A percentile compares a stretch with the other conserved stretches of the same genome.
Evolutionary conservation across 208 protist genomes (phyloP).

Genomic region (Trypanosoma caninum): DNA sequence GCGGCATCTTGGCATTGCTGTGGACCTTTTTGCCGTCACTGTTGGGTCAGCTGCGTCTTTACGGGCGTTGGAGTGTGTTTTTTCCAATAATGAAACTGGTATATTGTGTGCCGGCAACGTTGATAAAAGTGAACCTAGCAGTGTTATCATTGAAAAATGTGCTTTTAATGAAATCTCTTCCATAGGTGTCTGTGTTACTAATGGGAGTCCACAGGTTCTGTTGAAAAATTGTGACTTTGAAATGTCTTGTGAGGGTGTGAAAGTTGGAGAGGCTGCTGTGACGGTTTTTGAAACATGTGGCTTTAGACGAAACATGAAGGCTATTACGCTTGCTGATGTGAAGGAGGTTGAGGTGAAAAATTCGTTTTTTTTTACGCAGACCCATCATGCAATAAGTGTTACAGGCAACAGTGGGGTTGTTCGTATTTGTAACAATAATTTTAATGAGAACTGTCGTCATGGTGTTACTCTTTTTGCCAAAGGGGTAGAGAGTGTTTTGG

Average conservation of each 20-base stretch:
- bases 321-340: neutral
- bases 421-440: slow-evolving; percentile 15
- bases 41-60: neutral
- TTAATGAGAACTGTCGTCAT: slow-evolving; percentile 4
- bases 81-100: slow-evolving; percentile 12
- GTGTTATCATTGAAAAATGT: slow-evolving; percentile 10
- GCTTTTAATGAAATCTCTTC: slow-evolving; percentile 6
- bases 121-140: neutral
- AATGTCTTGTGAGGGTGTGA: slow-evolving; percentile 11
- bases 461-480: slow-evolving; percentile 12
- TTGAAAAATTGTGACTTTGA: slow-evolving; percentile 10
- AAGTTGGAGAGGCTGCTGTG: neutral
- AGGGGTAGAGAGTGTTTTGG: neutral
- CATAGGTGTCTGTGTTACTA: neutral
- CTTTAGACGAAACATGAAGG: slow-evolving; percentile 16
- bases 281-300: slow-evolving; percentile 5
- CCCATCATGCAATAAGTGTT: slow-evolving; percentile 9
- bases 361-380: slow-evolving; percentile 8
- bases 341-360: slow-evolving; percentile 10
- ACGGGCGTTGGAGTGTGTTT: slow-evolving; percentile 1
- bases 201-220: neutral
- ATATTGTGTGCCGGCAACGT: slow-evolving; percentile 5
- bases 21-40: slow-evolving; percentile 1
- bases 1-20: slow-evolving; percentile 3
- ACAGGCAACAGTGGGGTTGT: slow-evolving; percentile 1